Conservation (phyloP, 495 filamentous ascomycete genomes). For the Penicillium mononematosum region DNA sequence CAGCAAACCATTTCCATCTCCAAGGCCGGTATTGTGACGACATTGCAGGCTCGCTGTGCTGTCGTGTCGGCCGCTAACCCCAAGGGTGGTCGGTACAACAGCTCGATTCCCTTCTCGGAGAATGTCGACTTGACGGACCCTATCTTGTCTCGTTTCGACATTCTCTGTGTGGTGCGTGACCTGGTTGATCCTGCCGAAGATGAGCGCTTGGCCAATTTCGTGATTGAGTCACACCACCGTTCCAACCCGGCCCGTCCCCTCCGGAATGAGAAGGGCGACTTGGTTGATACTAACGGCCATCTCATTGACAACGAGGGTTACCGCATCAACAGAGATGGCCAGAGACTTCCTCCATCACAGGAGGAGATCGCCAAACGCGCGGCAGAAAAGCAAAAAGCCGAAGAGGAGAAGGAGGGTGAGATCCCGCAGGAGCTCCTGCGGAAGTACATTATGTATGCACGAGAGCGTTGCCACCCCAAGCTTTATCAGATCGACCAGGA, state of each 20-base stretch:
- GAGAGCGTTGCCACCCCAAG: conserved; percentile 87
- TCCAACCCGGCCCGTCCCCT: conserved; percentile 70
- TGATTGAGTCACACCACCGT: conserved; percentile 87
- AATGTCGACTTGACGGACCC: conserved; percentile 98
- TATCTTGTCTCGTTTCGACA: conserved; percentile 97
- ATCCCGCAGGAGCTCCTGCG: conserved; percentile 89
- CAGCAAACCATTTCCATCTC: conserved; percentile 99
- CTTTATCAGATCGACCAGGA: conserved; percentile 98
- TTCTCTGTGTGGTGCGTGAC: conserved; percentile 94
- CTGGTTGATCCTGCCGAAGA: conserved; percentile 97
- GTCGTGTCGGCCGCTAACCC: conserved; percentile 98
- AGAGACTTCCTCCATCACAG: conserved; percentile 33
- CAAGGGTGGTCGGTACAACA: conserved; percentile 94
- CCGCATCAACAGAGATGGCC: conserved; percentile 39
- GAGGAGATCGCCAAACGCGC: conserved; percentile 40
- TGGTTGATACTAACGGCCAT: conserved; percentile 62
- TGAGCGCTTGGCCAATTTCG: conserved; percentile 90
- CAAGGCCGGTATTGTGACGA: conserved; percentile 98
- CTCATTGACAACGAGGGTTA: conserved; percentile 48
- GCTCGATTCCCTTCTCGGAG: conserved; percentile 87
- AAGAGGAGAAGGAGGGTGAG: conserved; percentile 67
- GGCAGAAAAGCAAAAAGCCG: conserved; percentile 43
- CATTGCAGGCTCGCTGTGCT: conserved; percentile 93
- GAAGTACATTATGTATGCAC: conserved; percentile 96
- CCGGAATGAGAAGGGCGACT: conserved; percentile 54